A percentile compares a stretch with the other conserved stretches of the same genome.
These are phyloP conservation scores for Litsea cubeba DNA, from an alignment of 164 flowering plant species.

Conservation along the genomic window DNA sequence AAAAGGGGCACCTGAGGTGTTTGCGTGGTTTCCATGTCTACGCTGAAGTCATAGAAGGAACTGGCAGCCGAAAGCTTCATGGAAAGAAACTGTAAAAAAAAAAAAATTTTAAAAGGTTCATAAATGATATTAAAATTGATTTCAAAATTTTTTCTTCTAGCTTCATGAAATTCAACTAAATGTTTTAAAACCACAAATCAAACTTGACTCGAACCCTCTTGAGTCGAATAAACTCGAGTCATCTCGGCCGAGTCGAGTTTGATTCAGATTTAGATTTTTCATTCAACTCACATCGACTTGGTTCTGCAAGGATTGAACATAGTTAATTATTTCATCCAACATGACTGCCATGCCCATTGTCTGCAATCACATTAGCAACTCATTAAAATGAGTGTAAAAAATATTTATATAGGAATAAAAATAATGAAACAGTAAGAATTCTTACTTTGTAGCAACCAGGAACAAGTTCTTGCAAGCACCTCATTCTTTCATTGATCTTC, in stretches of 20 bases:
- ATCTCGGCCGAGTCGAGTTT: too few species aligned
- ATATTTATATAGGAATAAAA: background rate
- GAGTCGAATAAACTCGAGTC: too few species aligned
- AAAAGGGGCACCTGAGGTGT: constrained; percentile 29
- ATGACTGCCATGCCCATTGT: constrained; percentile 80
- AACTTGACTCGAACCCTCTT: too few species aligned
- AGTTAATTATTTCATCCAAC: constrained; percentile 60
- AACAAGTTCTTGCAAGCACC: constrained; percentile 54
- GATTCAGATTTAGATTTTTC: too few species aligned
- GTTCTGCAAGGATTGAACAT: constrained; percentile 53
- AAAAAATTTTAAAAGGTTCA: background rate
- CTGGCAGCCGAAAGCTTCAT: constrained; percentile 69
- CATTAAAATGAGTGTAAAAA: background rate
- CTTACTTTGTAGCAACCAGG: constrained; percentile 73
- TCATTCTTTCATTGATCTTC: constrained; percentile 62
- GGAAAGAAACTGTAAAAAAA: constrained; percentile 49
- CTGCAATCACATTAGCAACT: constrained; percentile 21
- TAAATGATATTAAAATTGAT: background rate
- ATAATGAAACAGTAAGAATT: background rate
- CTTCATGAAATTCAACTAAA: too few species aligned
- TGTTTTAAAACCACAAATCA: too few species aligned
- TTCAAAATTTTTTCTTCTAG: too few species aligned
- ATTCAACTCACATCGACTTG: constrained; percentile 48
- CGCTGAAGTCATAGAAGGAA: constrained; percentile 46
- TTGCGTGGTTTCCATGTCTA: constrained; percentile 32